Evolutionary conservation across 495 filamentous ascomycete species (phyloP).

Genomic region (Penicillium lividum): DNA sequence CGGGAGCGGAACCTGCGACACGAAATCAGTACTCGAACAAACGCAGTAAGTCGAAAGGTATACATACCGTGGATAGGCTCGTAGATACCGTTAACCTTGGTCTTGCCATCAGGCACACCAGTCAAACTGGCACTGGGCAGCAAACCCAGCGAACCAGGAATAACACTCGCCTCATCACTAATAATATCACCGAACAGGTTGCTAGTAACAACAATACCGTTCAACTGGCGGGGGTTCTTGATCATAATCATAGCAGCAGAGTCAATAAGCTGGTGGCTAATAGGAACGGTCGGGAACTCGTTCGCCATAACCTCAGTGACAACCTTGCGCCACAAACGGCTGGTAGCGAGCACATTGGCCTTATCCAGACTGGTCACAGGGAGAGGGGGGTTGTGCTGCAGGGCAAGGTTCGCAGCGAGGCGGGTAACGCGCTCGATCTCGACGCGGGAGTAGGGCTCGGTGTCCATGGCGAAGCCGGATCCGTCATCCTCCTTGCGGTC

Average conservation of each 20-base stretch:
- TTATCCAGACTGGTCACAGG: constrained; percentile 93
- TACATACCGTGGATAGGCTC: constrained; percentile 92
- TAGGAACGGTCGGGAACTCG: constrained; percentile 84
- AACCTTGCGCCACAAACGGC: constrained; percentile 85
- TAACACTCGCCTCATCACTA: constrained; percentile 93
- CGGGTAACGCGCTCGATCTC: constrained; percentile 92
- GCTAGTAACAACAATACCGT: constrained; percentile 90
- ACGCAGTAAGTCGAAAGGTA: background rate
- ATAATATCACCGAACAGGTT: constrained; percentile 98
- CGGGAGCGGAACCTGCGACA: constrained; percentile 45
- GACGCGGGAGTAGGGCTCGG: constrained; percentile 80
- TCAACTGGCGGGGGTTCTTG: constrained; percentile 87
- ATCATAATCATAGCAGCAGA: constrained; percentile 96
- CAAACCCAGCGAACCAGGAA: constrained; percentile 87
- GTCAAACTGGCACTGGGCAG: constrained; percentile 87
- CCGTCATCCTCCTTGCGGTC: constrained; percentile 82
- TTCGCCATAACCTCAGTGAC: constrained; percentile 73
- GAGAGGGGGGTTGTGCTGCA: constrained; percentile 74
- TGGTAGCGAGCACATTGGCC: constrained; percentile 94
- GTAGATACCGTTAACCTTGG: constrained; percentile 72
- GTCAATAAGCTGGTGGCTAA: constrained; percentile 93
- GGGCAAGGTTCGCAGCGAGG: constrained; percentile 78
- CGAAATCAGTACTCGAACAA: background rate
- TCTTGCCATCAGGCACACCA: constrained; percentile 74
- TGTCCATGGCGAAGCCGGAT: constrained; percentile 78